A percentile compares a stretch with the other conserved stretches of the same genome.
These are phyloP conservation scores for Coemansia sp. DNA, from an alignment of 192 early-diverging fungal species.

Conservation along the genomic window DNA sequence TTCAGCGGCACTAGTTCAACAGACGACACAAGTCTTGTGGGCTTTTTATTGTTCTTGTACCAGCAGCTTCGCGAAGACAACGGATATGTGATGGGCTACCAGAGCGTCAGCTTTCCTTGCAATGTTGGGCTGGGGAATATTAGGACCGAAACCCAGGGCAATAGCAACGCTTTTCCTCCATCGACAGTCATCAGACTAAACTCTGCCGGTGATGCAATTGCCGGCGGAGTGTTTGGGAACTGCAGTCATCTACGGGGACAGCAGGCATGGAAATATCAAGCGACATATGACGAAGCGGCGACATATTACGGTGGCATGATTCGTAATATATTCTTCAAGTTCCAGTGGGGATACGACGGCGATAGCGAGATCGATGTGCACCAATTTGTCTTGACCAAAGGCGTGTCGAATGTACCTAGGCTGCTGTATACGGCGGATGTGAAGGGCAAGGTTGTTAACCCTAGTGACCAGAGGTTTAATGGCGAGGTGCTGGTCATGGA, in stretches of 20 bases:
- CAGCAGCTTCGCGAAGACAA: not conserved
- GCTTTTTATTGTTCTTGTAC: not conserved
- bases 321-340: not conserved
- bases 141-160: not conserved
- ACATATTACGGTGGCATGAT: not conserved
- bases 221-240: not conserved
- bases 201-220: too few species aligned
- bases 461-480: not conserved
- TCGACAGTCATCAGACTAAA: not conserved
- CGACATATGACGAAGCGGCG: too few species aligned
- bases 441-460: too few species aligned
- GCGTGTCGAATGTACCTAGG: not conserved
- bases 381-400: not conserved
- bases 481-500: slow-evolving; percentile 4
- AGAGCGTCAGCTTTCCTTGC: not conserved
- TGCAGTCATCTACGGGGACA: not conserved
- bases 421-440: not conserved
- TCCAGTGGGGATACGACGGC: not conserved
- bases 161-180: not conserved
- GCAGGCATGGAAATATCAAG: slow-evolving; percentile 1
- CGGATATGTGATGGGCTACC: not conserved
- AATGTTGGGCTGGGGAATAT: not conserved
- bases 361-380: not conserved
- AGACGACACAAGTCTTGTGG: not conserved
- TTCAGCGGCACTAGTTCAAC: not conserved